A percentile compares a stretch with the other conserved stretches of the same genome.
Evolutionary conservation across 2,329 filamentous ascomycete genomes (phyloP).

Genomic region (Alternaria novae-zelandiae): DNA sequence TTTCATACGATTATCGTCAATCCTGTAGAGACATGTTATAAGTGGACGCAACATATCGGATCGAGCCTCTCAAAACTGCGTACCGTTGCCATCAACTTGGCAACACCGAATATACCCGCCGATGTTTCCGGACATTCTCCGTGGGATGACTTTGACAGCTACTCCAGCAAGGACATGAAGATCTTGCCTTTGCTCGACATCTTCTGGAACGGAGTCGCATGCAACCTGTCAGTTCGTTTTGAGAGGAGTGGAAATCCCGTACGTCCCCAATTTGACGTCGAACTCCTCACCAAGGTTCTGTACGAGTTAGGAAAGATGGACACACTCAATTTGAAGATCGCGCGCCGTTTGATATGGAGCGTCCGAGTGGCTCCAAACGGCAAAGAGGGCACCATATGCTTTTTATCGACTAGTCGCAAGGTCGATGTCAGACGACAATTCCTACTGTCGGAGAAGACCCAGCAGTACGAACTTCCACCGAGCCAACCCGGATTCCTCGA

Average conservation of each 20-base stretch:
- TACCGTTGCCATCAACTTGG: background rate
- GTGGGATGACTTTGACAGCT: background rate
- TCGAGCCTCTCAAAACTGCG: background rate
- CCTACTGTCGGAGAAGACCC: background rate
- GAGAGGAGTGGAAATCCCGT: background rate
- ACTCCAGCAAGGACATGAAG: rapidly evolving
- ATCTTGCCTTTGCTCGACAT: background rate
- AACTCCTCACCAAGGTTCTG: background rate
- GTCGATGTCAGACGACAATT: rapidly evolving
- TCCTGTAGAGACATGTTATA: too few relatives aligned
- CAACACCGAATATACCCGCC: rapidly evolving
- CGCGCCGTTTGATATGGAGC: background rate
- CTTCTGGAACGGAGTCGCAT: background rate
- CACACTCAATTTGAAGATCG: background rate
- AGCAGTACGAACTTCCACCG: rapidly evolving
- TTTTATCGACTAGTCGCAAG: background rate
- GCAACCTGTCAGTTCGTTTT: background rate
- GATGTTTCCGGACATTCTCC: too few relatives aligned
- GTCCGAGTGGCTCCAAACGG: rapidly evolving
- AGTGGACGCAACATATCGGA: background rate
- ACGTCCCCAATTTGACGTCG: background rate
- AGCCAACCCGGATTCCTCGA: rapidly evolving
- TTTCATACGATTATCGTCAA: too few relatives aligned
- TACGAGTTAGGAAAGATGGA: background rate
- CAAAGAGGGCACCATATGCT: background rate